phyloP scores from a whole-genome alignment of 805 yeast species.

The Hemisphaericaspora nanyangensis region DNA sequence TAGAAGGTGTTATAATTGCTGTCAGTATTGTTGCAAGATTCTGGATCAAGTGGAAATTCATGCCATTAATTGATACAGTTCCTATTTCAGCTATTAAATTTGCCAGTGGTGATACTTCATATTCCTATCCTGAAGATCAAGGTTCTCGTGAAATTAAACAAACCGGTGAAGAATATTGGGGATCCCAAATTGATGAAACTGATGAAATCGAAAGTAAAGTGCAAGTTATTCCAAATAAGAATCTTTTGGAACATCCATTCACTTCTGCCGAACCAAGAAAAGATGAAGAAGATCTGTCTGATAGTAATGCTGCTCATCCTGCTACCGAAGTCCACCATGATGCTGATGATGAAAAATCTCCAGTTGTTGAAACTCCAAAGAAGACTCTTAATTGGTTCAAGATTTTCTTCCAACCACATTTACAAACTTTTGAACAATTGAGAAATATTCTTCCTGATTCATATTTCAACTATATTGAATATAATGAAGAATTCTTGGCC shows the following conservation, averaged over 20 bases:
- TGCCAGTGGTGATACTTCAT: slow-evolving; percentile 40
- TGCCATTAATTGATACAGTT: slow-evolving; percentile 62
- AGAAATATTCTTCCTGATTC: slow-evolving; percentile 43
- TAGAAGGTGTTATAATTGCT: slow-evolving; percentile 59
- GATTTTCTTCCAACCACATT: slow-evolving; percentile 46
- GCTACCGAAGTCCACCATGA: slow-evolving; percentile 4
- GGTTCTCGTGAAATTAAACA: slow-evolving; percentile 56
- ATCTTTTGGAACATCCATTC: background rate
- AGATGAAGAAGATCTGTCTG: slow-evolving; percentile 9
- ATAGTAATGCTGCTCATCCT: slow-evolving; percentile 1
- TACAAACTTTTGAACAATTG: slow-evolving; percentile 43
- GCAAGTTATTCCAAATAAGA: background rate
- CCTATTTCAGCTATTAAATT: slow-evolving; percentile 62
- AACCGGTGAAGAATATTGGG: slow-evolving; percentile 48
- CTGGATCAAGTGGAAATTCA: slow-evolving; percentile 54
- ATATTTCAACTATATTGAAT: slow-evolving; percentile 38
- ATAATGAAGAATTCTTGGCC: slow-evolving; percentile 36
- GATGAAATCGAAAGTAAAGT: background rate
- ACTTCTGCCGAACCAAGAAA: slow-evolving; percentile 14
- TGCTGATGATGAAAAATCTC: background rate
- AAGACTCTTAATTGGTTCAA: slow-evolving; percentile 26
- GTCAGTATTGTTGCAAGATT: slow-evolving; percentile 58
- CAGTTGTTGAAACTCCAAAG: slow-evolving; percentile 14
- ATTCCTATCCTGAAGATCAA: slow-evolving; percentile 62
- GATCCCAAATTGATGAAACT: slow-evolving; percentile 20